phyloP scores from a whole-genome alignment of 805 yeast genomes.

The Hanseniaspora guilliermondii region DNA sequence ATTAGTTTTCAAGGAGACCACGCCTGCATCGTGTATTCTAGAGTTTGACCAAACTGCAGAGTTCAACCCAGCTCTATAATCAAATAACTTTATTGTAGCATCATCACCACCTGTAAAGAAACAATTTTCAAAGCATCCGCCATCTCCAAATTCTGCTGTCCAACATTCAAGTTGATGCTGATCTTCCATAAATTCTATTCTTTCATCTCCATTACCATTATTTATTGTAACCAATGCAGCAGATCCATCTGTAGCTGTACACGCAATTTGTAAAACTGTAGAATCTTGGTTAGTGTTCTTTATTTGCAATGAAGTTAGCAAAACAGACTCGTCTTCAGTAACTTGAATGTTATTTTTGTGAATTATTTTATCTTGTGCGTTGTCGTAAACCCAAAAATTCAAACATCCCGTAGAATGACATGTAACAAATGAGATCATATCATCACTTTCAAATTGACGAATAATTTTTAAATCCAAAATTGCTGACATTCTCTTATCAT shows the following conservation, averaged over 20 bases:
- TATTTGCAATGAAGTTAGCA: constrained; percentile 57
- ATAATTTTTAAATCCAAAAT: constrained; percentile 64
- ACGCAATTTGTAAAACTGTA: constrained; percentile 35
- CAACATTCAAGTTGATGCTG: constrained; percentile 72
- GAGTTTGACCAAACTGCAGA: constrained; percentile 24
- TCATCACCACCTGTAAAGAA: constrained; percentile 90
- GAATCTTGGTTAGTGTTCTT: not conserved
- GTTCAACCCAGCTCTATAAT: constrained; percentile 33
- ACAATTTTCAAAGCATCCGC: constrained; percentile 41
- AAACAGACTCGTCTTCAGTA: constrained; percentile 32
- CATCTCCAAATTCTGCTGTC: constrained; percentile 63
- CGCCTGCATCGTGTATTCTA: constrained; percentile 80
- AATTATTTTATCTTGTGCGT: constrained; percentile 13
- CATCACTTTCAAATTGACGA: constrained; percentile 35
- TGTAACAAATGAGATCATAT: constrained; percentile 33
- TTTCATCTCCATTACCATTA: constrained; percentile 5
- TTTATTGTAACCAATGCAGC: constrained; percentile 34
- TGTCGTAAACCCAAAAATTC: constrained; percentile 43
- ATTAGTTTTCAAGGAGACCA: constrained; percentile 61
- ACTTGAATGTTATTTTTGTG: constrained; percentile 31
- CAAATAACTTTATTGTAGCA: constrained; percentile 60
- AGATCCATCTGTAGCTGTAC: constrained; percentile 61
- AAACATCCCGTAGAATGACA: constrained; percentile 77
- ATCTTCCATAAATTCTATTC: not conserved
- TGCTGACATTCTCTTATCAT: constrained; percentile 40